A percentile compares a stretch with the other conserved stretches of the same genome.
phyloP scores from a whole-genome alignment of 139 green algal species.

The Chlorella sp. region DNA sequence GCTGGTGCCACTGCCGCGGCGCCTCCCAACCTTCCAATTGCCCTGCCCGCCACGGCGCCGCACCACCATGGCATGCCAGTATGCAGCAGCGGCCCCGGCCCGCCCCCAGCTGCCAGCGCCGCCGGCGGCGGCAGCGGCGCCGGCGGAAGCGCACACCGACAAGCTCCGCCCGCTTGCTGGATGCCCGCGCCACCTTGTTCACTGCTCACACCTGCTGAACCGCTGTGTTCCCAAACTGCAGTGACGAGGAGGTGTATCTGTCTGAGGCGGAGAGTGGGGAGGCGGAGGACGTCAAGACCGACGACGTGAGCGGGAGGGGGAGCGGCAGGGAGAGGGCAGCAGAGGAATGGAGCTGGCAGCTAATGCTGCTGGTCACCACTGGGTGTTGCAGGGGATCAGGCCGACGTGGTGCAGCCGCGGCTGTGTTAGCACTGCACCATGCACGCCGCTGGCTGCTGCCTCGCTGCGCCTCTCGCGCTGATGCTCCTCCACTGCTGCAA shows the following conservation, averaged over 20 bases:
- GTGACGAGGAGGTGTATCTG: conserved; percentile 50
- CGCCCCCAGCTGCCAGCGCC: neutral
- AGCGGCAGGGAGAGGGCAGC: too few relatives aligned
- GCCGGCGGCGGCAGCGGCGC: neutral
- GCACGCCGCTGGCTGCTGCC: too few relatives aligned
- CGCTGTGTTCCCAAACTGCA: neutral
- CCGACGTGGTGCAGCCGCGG: too few relatives aligned
- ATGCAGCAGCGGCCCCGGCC: too few relatives aligned
- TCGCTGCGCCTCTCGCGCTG: neutral
- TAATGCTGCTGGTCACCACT: neutral
- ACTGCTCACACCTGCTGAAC: neutral
- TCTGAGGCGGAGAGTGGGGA: conserved; percentile 39
- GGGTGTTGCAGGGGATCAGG: too few relatives aligned
- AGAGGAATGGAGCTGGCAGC: neutral
- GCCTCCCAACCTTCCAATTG: too few relatives aligned
- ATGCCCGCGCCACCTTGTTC: too few relatives aligned
- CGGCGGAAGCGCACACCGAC: neutral
- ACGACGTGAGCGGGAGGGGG: conserved; percentile 29
- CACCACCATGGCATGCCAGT: too few relatives aligned
- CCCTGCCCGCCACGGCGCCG: too few relatives aligned
- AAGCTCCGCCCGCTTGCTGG: too few relatives aligned
- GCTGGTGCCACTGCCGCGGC: too few relatives aligned
- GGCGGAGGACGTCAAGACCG: conserved; percentile 36
- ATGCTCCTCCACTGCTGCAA: neutral
- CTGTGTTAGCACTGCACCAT: too few relatives aligned